Conservation (phyloP, 2,329 filamentous ascomycete genomes). For the Microdochium paspali region DNA sequence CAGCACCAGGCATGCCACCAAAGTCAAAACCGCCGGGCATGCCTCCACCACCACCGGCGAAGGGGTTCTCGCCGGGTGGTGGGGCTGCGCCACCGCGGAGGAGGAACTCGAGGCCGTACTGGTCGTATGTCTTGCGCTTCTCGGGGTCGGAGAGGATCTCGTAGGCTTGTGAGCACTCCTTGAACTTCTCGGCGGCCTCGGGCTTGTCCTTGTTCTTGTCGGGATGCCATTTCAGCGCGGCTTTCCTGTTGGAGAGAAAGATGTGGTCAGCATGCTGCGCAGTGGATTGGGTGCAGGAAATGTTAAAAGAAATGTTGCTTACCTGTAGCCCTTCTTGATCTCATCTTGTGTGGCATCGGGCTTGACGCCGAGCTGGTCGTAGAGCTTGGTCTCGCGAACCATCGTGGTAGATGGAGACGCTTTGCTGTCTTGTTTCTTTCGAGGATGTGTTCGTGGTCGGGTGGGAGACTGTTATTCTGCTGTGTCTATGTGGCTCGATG, state of each 20-base stretch:
- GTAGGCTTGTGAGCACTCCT: constrained; percentile 95
- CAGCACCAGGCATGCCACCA: constrained; percentile 20
- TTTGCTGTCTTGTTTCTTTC: neutral
- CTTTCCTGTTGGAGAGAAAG: constrained; percentile 48
- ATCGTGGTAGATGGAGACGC: constrained; percentile 38
- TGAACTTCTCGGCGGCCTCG: constrained; percentile 84
- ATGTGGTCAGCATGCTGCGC: neutral
- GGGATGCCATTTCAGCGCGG: constrained; percentile 84
- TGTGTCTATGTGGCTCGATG: neutral
- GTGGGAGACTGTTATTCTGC: neutral
- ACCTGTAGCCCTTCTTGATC: constrained; percentile 94
- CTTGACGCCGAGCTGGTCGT: constrained; percentile 75
- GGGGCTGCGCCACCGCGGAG: constrained; percentile 67
- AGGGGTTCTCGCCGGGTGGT: constrained; percentile 54
- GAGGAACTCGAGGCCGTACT: constrained; percentile 89
- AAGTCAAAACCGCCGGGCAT: constrained; percentile 50
- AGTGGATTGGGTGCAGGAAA: neutral
- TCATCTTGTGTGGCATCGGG: constrained; percentile 80
- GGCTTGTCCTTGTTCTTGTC: constrained; percentile 97
- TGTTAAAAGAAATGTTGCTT: constrained; percentile 23
- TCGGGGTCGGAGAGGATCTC: constrained; percentile 96
- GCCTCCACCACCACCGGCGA: constrained; percentile 39
- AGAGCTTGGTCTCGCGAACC: constrained; percentile 93
- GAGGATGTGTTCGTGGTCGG: neutral
- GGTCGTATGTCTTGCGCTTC: constrained; percentile 92